These are phyloP conservation scores for Verticillium nonalfalfae DNA, from an alignment of 2,329 filamentous ascomycete genomes.

Conservation along the genomic window DNA sequence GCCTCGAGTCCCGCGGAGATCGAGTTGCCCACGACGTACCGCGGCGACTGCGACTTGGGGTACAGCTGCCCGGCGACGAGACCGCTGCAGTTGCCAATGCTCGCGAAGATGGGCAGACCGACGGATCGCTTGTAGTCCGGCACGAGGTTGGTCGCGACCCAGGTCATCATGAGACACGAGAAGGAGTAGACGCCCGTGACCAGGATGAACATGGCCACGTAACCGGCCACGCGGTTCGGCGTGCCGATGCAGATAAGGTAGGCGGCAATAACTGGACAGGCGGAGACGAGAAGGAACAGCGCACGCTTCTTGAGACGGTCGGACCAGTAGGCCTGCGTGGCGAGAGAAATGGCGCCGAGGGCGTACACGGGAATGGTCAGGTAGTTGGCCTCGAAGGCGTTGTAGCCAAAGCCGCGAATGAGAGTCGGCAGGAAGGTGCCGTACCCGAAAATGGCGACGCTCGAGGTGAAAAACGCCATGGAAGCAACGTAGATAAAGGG, in stretches of 20 bases:
- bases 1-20: slow-evolving; percentile 17
- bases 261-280: slow-evolving; percentile 8
- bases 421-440: slow-evolving; percentile 20
- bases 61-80: slow-evolving; percentile 5
- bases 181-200: slow-evolving; percentile 3
- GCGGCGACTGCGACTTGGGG: background rate
- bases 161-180: slow-evolving; percentile 7
- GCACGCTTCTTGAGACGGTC: slow-evolving; percentile 19
- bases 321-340: slow-evolving; percentile 13
- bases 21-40: slow-evolving; percentile 15
- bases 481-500: slow-evolving; percentile 20
- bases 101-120: slow-evolving; percentile 7
- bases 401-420: slow-evolving; percentile 6
- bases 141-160: slow-evolving; percentile 8
- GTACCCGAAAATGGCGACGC: slow-evolving; percentile 23
- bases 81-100: slow-evolving; percentile 8
- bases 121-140: slow-evolving; percentile 12
- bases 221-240: slow-evolving; percentile 19
- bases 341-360: slow-evolving; percentile 8
- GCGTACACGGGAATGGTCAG: slow-evolving; percentile 14
- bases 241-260: slow-evolving; percentile 6
- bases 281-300: slow-evolving; percentile 13
- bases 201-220: slow-evolving; percentile 24
- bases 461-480: slow-evolving; percentile 23
- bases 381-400: slow-evolving; percentile 11